Evolutionary conservation across 2,329 filamentous ascomycete genomes (phyloP), one percentile per base, ranked within the genome.

Genomic region (Fusarium mexicanum): DNA sequence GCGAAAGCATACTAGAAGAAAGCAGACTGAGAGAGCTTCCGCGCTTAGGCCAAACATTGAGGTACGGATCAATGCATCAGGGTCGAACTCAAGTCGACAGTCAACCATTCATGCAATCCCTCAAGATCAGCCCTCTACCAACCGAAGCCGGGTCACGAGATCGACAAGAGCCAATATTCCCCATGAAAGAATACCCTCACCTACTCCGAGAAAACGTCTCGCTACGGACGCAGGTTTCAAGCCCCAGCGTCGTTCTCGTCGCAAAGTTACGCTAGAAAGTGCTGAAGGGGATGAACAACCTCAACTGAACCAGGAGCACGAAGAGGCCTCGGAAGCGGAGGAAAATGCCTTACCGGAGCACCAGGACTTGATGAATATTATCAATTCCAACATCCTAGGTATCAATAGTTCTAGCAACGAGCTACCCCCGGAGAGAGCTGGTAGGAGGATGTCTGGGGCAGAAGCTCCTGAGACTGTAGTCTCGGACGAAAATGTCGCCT

Each of bases 381-480:
- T 79, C 54, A 79, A 78, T 26, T 48, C 61, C 26, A 62, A 10
- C 48, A 35, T 51, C 31, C 50, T 73, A 33, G 61, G 58, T 10
- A 48, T 37, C 8, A 48, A 54, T 40, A 26, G 16, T 7, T 62
- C 61, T 12, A 54, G 51, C 33, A 53, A 61, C 47, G 51, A 54
- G n/a, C 41, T 53, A 20, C 47, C 47, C 24, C 22, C 16, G 2
- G 55, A 44, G n/a, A 61, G 29, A 8, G 50, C 55, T 14, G 35
- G 20, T 6, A 51, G 59, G 38, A 17, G 26, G 20, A 31, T 58
- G 13, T 13, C 51, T 17, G 40, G 35, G 8, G 17, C 16, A n/a
- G 54, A 44, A 18, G 22, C 53, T 40, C 44, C 38, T n/a, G 33
- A 59, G 3, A 47, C 46, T 33, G 48, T 20, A 16, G 64, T 53